Conservation (phyloP, 2,329 filamentous ascomycete genomes). For the Emydomyces testavorans region DNA sequence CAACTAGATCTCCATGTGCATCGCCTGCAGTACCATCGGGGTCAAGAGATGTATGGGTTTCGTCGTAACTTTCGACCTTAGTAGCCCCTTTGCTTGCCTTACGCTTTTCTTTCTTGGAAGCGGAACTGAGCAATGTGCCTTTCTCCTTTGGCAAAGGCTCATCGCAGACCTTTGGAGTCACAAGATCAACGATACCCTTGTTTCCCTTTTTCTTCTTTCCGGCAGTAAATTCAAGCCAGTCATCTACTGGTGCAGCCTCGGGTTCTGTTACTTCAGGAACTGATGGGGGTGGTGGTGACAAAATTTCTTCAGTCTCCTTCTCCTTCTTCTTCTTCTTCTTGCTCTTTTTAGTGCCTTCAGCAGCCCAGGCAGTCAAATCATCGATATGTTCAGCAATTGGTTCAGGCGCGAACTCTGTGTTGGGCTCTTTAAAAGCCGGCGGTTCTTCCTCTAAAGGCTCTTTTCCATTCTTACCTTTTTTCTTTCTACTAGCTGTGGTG, state of each 20-base stretch:
- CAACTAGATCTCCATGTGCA: constrained; percentile 8
- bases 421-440: no score
- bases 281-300: constrained; percentile 24
- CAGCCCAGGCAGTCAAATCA: constrained; percentile 24
- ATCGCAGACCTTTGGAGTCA: constrained; percentile 6
- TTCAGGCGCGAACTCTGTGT: neutral
- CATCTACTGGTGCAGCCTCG: constrained; percentile 20
- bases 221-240: neutral
- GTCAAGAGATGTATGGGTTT: neutral
- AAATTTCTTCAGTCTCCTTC: constrained; percentile 34
- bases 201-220: constrained; percentile 12
- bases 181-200: neutral
- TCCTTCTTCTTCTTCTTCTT: constrained; percentile 44
- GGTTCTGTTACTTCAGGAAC: constrained; percentile 18
- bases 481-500: constrained; percentile 27
- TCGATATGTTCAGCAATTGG: constrained; percentile 18
- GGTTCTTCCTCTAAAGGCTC: constrained; percentile 29
- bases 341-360: constrained; percentile 25
- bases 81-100: neutral
- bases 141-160: neutral
- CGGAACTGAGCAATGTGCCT: neutral
- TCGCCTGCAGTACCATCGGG: constrained; percentile 24
- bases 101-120: constrained; percentile 4
- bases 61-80: constrained; percentile 15
- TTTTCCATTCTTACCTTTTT: constrained; percentile 43